Evolutionary conservation across 2,329 filamentous ascomycete species (phyloP).

Genomic region (Aspergillus hiratsukae): DNA sequence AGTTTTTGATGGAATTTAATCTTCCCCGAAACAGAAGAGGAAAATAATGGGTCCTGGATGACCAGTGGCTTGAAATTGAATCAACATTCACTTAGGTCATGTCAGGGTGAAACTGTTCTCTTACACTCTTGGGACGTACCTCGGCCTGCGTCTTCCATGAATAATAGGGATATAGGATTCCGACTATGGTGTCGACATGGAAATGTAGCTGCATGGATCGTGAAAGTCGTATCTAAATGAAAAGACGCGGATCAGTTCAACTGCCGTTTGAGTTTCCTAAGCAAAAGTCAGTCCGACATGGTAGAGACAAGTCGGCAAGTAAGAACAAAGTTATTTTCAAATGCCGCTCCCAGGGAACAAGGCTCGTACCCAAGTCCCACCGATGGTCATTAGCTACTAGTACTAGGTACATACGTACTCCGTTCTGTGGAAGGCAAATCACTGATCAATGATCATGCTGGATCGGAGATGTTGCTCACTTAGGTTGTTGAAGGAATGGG

Average conservation of each 20-base stretch:
- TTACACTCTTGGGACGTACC: neutral
- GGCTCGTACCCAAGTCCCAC: conserved; percentile 1
- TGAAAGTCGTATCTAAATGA: neutral
- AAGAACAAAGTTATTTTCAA: conserved; percentile 17
- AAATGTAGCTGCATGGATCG: neutral
- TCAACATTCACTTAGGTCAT: neutral
- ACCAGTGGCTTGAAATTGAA: neutral
- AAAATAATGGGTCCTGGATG: neutral
- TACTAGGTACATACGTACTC: too few relatives aligned
- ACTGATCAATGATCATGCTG: neutral
- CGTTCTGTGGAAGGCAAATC: too few relatives aligned
- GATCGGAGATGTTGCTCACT: neutral
- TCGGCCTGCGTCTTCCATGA: neutral
- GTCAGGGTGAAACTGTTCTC: neutral
- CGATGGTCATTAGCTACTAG: neutral
- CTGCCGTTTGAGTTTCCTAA: neutral
- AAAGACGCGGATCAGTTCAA: neutral
- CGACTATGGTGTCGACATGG: neutral
- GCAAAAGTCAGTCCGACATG: neutral
- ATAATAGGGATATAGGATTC: neutral
- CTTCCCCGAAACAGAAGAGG: neutral
- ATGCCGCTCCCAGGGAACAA: conserved; percentile 17
- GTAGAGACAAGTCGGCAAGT: neutral
- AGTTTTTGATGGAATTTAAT: neutral
- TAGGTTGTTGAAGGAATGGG: neutral